A percentile compares a stretch with the other conserved stretches of the same genome.
Conservation (phyloP, 108 stramenopile genomes). For the Nannochloropsis gaditana region DNA sequence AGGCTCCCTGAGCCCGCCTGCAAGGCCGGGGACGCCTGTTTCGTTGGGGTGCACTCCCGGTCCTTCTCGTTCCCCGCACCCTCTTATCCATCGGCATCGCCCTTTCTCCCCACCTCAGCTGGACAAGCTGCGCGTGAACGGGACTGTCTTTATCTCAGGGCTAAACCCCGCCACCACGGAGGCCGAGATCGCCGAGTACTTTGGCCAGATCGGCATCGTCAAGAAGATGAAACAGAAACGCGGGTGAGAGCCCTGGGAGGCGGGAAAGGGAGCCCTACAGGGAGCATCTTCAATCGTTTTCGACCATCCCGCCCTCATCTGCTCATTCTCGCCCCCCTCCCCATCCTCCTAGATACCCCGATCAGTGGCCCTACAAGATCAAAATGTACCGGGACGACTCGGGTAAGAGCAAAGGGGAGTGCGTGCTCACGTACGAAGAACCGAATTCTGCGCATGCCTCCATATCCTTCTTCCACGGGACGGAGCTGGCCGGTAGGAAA, state of each 20-base stretch:
- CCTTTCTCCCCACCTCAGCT: not conserved
- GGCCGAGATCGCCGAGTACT: conserved; percentile 17
- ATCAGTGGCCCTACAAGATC: conserved; percentile 41
- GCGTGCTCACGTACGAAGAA: conserved; percentile 44
- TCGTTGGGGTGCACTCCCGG: not conserved
- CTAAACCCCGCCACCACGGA: not conserved
- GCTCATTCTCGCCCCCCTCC: not conserved
- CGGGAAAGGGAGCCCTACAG: not conserved
- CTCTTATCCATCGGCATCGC: not conserved
- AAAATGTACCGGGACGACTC: conserved; percentile 39
- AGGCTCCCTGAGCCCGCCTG: not conserved
- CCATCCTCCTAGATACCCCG: conserved; percentile 22
- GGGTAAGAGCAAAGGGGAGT: conserved; percentile 39
- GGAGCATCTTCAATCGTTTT: not conserved
- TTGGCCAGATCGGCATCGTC: not conserved
- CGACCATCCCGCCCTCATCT: not conserved
- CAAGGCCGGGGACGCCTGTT: not conserved
- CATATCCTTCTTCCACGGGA: conserved; percentile 33
- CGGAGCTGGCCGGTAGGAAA: conserved; percentile 34
- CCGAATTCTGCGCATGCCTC: conserved; percentile 39
- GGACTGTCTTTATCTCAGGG: not conserved
- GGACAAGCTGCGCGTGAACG: not conserved
- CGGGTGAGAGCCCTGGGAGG: not conserved
- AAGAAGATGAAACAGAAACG: conserved; percentile 20
- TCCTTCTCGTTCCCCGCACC: not conserved